Percentiles rank a stretch among this genome's conserved stretches.
Conservation (phyloP, 257 asterid species). For the Salvia splendens region DNA sequence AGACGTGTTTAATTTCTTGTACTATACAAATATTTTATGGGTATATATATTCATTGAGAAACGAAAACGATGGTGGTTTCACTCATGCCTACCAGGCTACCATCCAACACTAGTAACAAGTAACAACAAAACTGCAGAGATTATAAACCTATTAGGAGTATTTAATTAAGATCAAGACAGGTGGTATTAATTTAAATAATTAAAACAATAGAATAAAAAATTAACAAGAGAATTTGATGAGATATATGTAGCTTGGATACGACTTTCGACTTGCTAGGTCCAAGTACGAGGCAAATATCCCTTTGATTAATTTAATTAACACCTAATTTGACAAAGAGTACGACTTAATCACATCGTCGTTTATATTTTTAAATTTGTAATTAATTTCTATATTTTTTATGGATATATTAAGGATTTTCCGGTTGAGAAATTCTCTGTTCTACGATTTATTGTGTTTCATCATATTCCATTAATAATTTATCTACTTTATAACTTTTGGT, state of each 20-base stretch:
- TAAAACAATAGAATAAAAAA: background rate
- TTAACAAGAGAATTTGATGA: constrained; percentile 13
- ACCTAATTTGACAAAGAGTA: background rate
- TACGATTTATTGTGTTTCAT: too few species aligned
- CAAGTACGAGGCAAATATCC: background rate
- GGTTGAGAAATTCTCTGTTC: too few species aligned
- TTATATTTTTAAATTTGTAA: too few species aligned
- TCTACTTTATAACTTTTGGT: too few species aligned
- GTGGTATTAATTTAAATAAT: constrained; percentile 19
- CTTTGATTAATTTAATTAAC: background rate
- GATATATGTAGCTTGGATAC: background rate
- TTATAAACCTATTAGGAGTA: background rate
- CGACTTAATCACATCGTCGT: too few species aligned
- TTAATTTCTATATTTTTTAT: too few species aligned
- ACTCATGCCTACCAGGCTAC: constrained; percentile 23
- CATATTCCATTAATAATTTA: too few species aligned
- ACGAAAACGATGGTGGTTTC: background rate
- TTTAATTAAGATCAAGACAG: constrained; percentile 21
- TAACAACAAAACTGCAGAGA: constrained; percentile 19
- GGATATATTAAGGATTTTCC: too few species aligned
- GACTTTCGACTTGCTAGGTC: background rate
- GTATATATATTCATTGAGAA: constrained; percentile 3
- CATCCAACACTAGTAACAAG: constrained; percentile 17
- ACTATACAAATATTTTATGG: background rate
- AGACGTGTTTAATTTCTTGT: constrained; percentile 3